A percentile compares a stretch with the other conserved stretches of the same genome.
phyloP scores from a whole-genome alignment of 2,329 filamentous ascomycete genomes.

The Venturia aucupariae region DNA sequence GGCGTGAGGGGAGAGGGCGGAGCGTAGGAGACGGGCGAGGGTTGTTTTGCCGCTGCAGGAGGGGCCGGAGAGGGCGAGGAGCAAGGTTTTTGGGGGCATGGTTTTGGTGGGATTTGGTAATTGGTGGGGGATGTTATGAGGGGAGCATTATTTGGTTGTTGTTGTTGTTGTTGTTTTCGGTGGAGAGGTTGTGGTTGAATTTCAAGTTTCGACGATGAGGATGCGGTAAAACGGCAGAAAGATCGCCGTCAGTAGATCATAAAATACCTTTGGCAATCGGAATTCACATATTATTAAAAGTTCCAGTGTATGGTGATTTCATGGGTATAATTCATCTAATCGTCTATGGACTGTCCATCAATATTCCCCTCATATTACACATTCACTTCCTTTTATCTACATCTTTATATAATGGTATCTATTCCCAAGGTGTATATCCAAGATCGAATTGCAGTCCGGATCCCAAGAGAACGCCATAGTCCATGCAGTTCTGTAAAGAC shows the following conservation, averaged over 20 bases:
- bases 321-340: background rate
- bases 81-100: slow-evolving; percentile 34
- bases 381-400: background rate
- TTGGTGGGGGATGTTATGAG: background rate
- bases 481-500: background rate
- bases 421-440: background rate
- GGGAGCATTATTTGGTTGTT: background rate
- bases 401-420: background rate
- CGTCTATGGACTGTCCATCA: background rate
- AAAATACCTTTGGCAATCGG: no score
- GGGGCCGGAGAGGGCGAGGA: slow-evolving; percentile 78
- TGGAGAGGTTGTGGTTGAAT: background rate
- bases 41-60: slow-evolving; percentile 96
- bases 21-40: slow-evolving; percentile 71
- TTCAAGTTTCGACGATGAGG: no score
- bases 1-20: slow-evolving; percentile 39
- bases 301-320: background rate
- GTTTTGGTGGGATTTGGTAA: background rate
- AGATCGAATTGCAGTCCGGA: background rate
- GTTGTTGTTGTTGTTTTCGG: background rate
- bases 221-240: no score
- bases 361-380: background rate
- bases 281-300: background rate
- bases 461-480: background rate
- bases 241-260: no score